phyloP scores from a whole-genome alignment of 306 rosid species.

The Cicer chorassanicum region DNA sequence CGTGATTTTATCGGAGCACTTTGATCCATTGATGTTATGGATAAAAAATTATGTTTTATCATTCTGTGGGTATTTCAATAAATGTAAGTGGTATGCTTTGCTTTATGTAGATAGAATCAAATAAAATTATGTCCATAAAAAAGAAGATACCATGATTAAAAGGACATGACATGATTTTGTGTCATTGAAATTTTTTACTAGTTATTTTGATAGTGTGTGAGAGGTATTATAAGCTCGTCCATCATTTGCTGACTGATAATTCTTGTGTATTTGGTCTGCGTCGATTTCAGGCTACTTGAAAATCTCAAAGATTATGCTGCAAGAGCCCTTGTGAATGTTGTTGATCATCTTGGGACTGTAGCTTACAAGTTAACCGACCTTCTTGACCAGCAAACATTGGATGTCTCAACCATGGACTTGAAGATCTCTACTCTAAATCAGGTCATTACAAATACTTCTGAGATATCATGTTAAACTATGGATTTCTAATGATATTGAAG shows the following conservation, averaged over 20 bases:
- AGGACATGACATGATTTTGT: constrained; percentile 27
- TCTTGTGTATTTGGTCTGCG: constrained; percentile 24
- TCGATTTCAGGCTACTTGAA: constrained; percentile 71
- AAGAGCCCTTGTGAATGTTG: constrained; percentile 89
- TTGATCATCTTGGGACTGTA: constrained; percentile 99
- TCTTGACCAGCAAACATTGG: constrained; percentile 78
- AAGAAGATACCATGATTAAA: constrained; percentile 1
- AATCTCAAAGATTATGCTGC: constrained; percentile 93
- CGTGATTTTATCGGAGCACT: not conserved
- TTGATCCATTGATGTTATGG: constrained; percentile 24
- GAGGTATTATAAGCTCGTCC: constrained; percentile 12
- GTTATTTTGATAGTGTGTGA: not conserved
- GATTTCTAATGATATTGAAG: constrained; percentile 36
- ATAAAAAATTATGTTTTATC: not conserved
- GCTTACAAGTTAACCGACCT: constrained; percentile 86
- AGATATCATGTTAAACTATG: constrained; percentile 23
- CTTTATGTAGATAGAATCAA: not conserved
- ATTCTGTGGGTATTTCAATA: constrained; percentile 20
- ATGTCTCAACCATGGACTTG: constrained; percentile 73
- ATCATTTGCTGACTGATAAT: constrained; percentile 2
- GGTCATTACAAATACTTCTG: constrained; percentile 50
- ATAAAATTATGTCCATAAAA: not conserved
- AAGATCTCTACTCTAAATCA: constrained; percentile 74
- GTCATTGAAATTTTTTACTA: not conserved
- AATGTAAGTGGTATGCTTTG: constrained; percentile 13